Evolutionary conservation across 345 rosid genomes (phyloP).

Genomic region (Populus davidiana): DNA sequence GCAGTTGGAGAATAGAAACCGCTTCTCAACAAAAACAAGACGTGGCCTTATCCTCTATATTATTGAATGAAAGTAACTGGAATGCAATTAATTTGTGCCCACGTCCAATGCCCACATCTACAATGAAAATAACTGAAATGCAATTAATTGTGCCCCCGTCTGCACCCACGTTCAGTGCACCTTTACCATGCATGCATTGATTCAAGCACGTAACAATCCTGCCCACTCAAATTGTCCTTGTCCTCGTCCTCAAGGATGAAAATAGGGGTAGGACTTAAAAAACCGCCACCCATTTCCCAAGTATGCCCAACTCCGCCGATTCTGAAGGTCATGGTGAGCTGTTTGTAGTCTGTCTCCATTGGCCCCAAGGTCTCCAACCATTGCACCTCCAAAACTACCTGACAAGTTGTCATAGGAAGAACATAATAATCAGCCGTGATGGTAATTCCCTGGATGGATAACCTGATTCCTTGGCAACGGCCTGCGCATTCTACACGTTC

Average conservation of each 20-base stretch:
- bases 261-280: neutral
- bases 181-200: neutral
- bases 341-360: neutral
- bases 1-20: no score
- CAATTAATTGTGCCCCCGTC: neutral
- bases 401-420: neutral
- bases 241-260: neutral
- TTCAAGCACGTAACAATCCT: neutral
- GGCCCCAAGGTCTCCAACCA: neutral
- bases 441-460: no score
- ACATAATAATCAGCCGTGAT: neutral
- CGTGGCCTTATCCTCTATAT: no score
- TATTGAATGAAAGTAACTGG: no score
- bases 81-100: no score
- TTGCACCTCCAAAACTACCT: neutral
- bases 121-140: no score
- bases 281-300: slow-evolving; percentile 3
- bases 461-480: no score
- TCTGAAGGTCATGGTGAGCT: neutral
- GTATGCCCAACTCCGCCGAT: neutral
- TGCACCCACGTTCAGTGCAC: neutral
- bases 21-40: fast-evolving
- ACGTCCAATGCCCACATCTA: no score
- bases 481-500: no score
- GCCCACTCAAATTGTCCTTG: neutral